Conservation (phyloP, 1,139 yeast species). For the Blastobotrys serpentis region DNA sequence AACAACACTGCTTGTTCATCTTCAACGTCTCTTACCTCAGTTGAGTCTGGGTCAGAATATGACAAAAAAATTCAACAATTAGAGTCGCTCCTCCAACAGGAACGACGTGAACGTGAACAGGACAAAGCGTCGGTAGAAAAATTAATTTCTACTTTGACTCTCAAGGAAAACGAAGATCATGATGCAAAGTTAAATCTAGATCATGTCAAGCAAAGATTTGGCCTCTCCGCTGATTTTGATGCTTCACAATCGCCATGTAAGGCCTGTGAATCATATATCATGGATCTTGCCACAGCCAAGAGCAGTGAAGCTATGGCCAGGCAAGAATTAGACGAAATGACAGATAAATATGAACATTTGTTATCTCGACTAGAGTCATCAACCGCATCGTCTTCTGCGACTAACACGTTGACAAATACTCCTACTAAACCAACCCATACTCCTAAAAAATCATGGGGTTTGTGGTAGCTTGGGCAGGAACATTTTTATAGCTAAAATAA, state of each 20-base stretch:
- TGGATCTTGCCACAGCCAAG: constrained; percentile 36
- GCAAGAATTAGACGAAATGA: constrained; percentile 35
- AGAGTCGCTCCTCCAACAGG: constrained; percentile 23
- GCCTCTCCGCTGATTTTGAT: constrained; percentile 9
- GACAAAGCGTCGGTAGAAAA: constrained; percentile 21
- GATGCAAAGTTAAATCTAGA: constrained; percentile 14
- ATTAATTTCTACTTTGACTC: constrained; percentile 10
- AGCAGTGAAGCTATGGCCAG: constrained; percentile 36
- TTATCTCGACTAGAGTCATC: not conserved
- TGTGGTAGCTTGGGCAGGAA: constrained; percentile 2
- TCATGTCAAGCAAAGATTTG: constrained; percentile 15
- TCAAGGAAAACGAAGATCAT: constrained; percentile 14
- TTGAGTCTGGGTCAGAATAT: constrained; percentile 5
- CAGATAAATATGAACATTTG: constrained; percentile 21
- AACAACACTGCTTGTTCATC: constrained; percentile 7
- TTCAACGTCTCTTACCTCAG: constrained; percentile 16
- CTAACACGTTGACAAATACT: not conserved
- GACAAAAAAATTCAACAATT: constrained; percentile 20
- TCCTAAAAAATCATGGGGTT: constrained; percentile 4
- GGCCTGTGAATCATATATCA: constrained; percentile 33
- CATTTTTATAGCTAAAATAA: not conserved
- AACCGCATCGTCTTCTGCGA: not conserved
- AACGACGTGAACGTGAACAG: constrained; percentile 23
- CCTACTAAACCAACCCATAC: constrained; percentile 4
- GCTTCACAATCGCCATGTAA: constrained; percentile 8